A percentile compares a stretch with the other conserved stretches of the same genome.
These are phyloP conservation scores for Hymenoscyphus linearis DNA, from an alignment of 2,329 filamentous ascomycete genomes.

Conservation along the genomic window DNA sequence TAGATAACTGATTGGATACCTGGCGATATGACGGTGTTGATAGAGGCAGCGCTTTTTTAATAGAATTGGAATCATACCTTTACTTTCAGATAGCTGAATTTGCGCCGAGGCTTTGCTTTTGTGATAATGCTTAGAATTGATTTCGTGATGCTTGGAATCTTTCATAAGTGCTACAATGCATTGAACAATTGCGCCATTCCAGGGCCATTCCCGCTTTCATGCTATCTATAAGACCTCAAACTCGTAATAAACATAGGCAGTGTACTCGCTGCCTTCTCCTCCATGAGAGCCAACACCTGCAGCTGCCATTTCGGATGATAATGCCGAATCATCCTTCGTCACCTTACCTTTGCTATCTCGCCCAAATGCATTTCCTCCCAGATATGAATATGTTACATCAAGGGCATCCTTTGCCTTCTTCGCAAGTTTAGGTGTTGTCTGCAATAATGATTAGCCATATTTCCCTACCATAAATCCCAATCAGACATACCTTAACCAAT, in stretches of 20 bases:
- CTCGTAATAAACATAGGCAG: conserved; percentile 95
- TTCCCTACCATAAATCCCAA: not conserved
- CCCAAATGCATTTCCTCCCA: conserved; percentile 90
- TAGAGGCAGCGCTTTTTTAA: not conserved
- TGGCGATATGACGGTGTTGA: not conserved
- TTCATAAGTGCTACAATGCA: conserved; percentile 23
- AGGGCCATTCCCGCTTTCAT: conserved; percentile 6
- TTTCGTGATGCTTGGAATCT: conserved; percentile 7
- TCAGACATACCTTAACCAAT: conserved; percentile 66
- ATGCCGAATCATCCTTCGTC: conserved; percentile 78
- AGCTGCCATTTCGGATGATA: conserved; percentile 79
- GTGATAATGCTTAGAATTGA: conserved; percentile 2
- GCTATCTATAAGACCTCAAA: conserved; percentile 60
- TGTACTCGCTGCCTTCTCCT: conserved; percentile 78
- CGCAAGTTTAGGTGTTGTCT: conserved; percentile 78
- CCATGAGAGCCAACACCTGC: conserved; percentile 57
- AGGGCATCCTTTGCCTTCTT: conserved; percentile 76
- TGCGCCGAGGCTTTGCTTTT: no score
- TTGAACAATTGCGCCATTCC: conserved; percentile 19
- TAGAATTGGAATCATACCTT: not conserved
- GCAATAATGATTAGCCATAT: conserved; percentile 19
- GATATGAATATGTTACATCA: conserved; percentile 81
- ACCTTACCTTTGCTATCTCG: conserved; percentile 90
- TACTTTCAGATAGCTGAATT: not conserved
- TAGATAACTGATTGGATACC: not conserved